Base-by-base conservation (phyloP, 257 asterid species). In the Nyctanthes arbortristis region DNA sequence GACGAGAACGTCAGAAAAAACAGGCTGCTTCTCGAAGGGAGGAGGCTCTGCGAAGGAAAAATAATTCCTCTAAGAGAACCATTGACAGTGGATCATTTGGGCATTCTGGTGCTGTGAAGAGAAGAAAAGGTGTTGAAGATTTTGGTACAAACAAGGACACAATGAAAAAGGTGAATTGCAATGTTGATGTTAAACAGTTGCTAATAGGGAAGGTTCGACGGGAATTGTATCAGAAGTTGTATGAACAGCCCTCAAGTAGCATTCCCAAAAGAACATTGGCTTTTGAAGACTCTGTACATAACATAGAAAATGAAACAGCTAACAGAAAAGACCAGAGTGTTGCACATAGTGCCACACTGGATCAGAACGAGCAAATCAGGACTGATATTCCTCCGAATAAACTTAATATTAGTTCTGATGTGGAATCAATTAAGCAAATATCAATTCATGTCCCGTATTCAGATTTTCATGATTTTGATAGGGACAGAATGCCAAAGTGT, bases 21-120 rank as follows among this genome's bases (percentile, higher is more conserved):
- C 94, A 83, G 75, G 89, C 86, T 55, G 94, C 89, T 54, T 76
- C 83, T 43, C 87, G 78, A 69, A 83, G 71, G 74, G 91, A 78
- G 77, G 94, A 83, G 66, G 74, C 85, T 3, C 63, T 70, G 63
- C 75, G 67, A 52, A 79, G 84, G 76, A 82, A 80, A 72, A 80
- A 77, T 67, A 69, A 45, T 56, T 72, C 80, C 33, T 81, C 81
- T 14, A 85, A 87, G 74, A 78, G 91, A 80, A 31, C 80, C 30
- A 58, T 49, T 57, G 82, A 65, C 22, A 64, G 66, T 22, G 73
- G 80, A 59, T 30, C 79, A 62, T 71, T 84, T 25, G 79, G 69
- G 32, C 66, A 73, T 39, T n/a, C 80, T 10, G 84, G 80, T 65
- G 74, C 84, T 67, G 73, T 67, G 63, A 89, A 89, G 84, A 87